These are phyloP conservation scores for Leccinum imitatum DNA, from an alignment of 768 basidiomycete species.

Conservation along the genomic window DNA sequence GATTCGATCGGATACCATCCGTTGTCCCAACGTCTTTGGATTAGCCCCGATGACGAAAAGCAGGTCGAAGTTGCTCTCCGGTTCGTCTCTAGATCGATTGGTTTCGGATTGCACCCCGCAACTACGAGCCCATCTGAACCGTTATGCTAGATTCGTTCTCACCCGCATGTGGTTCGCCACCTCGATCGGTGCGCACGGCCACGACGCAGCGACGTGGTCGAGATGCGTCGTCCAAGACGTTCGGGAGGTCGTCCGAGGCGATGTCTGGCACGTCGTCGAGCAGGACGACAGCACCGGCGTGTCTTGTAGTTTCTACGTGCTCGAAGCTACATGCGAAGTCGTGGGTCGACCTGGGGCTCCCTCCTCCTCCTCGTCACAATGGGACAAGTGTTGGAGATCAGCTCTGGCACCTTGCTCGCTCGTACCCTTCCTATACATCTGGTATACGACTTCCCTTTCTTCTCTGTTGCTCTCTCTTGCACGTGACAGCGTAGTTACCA, in stretches of 20 bases:
- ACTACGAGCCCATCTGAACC: slow-evolving; percentile 1
- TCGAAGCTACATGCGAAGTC: slow-evolving; percentile 74
- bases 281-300: slow-evolving; percentile 24
- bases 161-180: slow-evolving; percentile 63
- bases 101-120: neutral
- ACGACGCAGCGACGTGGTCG: slow-evolving; percentile 36
- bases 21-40: slow-evolving; percentile 53
- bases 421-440: too few relatives aligned
- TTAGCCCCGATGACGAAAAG: slow-evolving; percentile 51
- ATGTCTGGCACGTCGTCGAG: slow-evolving; percentile 60
- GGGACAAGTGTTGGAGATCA: too few relatives aligned
- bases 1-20: slow-evolving; percentile 31
- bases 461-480: too few relatives aligned
- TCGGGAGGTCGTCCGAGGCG: slow-evolving; percentile 50
- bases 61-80: slow-evolving; percentile 58
- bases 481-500: too few relatives aligned
- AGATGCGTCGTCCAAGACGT: slow-evolving; percentile 43
- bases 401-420: too few relatives aligned
- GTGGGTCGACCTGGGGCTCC: slow-evolving; percentile 43
- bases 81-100: slow-evolving; percentile 34
- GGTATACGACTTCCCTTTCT: too few relatives aligned
- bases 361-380: slow-evolving; percentile 1
- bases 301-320: slow-evolving; percentile 43
- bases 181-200: slow-evolving; percentile 46
- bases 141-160: slow-evolving; percentile 52